Evolutionary conservation across 2,329 filamentous ascomycete genomes (phyloP), one percentile per base, ranked within the genome.

Genomic region (Hymenoscyphus infarciens): DNA sequence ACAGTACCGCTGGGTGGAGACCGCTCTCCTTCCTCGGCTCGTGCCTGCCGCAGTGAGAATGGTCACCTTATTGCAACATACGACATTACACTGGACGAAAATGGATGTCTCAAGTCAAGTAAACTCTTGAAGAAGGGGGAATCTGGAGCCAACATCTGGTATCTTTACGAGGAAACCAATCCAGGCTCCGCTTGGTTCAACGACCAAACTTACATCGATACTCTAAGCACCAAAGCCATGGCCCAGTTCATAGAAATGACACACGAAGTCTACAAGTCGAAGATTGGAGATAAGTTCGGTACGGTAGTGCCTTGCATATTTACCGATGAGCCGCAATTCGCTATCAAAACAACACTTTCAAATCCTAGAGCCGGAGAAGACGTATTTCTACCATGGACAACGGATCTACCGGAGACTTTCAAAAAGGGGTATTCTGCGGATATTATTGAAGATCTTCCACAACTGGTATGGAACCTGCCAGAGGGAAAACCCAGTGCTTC

Each of bases 301-400:
- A 66, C 64, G 1, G 66, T 63, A 1, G 67, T 74, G 5, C 73
- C 73, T 1, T 73, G 72, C 53, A 74, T 74, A 16, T 74, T 74
- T 25, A 74, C 72, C 3, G 74, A 75, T 56, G 73, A 75, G 42
- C 73, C 74, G 1, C 72, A 74, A 60, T 74, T 75, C 25, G 68
- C 73, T 3, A 70, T 66, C 3, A 75, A 75, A 61, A 73, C 67
- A 7, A 69, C 69, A 22, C 65, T 75, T 0, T 66, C 66, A 10
- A 67, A 67, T 53, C 71, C 73, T 0, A 61, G 57, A 45, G 64
- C 64, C 5, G 38, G 49, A 11, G 58, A 71, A 29, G 74, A 74
- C 60, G 61, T 73, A 19, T 73, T 73, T 49, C 57, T 75, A 2
- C 73, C 73, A 15, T 75, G 74, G 74, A 74, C 71, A 5, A 61